These are phyloP conservation scores for Rhododendron molle DNA, from an alignment of 148 eudicot genomes.

Conservation along the genomic window DNA sequence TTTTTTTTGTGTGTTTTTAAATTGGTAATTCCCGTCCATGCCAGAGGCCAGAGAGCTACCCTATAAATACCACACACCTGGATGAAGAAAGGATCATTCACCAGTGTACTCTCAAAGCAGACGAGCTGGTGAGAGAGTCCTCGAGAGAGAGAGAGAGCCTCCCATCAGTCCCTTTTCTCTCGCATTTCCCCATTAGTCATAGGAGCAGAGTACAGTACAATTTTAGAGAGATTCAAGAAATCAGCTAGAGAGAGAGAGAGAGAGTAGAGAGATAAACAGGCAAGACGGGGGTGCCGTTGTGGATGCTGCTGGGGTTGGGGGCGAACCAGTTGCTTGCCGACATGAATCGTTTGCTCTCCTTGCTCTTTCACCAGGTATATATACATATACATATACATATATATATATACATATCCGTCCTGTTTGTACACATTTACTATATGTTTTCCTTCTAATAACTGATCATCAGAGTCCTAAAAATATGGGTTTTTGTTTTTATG, in stretches of 20 bases:
- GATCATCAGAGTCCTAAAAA: neutral
- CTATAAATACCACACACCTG: neutral
- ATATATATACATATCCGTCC: neutral
- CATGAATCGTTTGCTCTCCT: constrained; percentile 80
- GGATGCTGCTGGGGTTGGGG: constrained; percentile 88
- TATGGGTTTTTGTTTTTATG: neutral
- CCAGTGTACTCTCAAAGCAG: neutral
- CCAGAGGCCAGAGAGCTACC: neutral
- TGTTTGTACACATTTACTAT: neutral
- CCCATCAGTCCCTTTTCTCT: neutral
- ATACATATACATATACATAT: neutral
- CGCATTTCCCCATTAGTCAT: neutral
- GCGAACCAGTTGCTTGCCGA: constrained; percentile 68
- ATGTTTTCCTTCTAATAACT: neutral
- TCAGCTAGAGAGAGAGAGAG: neutral
- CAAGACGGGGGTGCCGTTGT: constrained; percentile 97
- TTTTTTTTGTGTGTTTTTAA: too few species aligned
- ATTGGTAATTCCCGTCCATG: neutral
- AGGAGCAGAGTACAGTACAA: too few species aligned
- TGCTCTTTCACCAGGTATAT: constrained; percentile 80
- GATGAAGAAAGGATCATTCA: neutral
- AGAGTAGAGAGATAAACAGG: neutral
- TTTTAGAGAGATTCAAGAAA: neutral
- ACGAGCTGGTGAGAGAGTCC: too few species aligned
- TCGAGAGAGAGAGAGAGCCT: neutral